phyloP scores from a whole-genome alignment of 2,329 filamentous ascomycete genomes.

The Pseudogymnoascus sp. region DNA sequence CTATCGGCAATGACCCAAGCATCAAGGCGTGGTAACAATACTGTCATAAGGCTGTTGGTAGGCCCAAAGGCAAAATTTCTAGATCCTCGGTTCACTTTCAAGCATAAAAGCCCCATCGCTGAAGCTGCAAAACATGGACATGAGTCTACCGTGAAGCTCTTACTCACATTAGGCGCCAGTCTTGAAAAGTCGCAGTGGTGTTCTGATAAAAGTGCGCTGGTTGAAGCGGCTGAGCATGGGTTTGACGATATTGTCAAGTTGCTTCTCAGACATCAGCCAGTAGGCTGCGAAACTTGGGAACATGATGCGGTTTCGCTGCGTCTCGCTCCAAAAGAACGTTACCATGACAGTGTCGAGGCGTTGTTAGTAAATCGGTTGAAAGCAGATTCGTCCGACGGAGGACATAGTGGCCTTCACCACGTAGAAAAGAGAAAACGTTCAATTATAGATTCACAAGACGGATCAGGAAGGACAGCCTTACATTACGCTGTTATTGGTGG shows the following conservation, averaged over 20 bases:
- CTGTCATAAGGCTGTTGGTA: not conserved
- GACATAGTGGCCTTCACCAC: not conserved
- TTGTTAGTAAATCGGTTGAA: not conserved
- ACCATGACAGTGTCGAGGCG: not conserved
- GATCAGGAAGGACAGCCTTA: not conserved
- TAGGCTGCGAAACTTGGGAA: not conserved
- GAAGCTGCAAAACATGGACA: not conserved
- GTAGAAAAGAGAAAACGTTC: not conserved
- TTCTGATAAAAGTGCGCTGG: not conserved
- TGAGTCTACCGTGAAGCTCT: not conserved
- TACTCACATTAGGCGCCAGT: not conserved
- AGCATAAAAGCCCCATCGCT: not conserved
- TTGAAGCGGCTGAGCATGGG: not conserved
- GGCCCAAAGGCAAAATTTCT: not conserved
- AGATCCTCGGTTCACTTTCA: not conserved
- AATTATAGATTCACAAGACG: not conserved
- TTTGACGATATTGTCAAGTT: not conserved
- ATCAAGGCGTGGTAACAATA: not conserved
- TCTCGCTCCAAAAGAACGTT: not conserved
- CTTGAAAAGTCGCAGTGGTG: not conserved
- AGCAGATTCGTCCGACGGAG: not conserved
- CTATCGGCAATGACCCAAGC: not conserved
- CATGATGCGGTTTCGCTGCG: not conserved
- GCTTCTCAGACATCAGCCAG: not conserved
- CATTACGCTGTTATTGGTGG: not conserved